Evolutionary conservation across 2,329 filamentous ascomycete species (phyloP).

Genomic region (Scytalidium sp.): DNA sequence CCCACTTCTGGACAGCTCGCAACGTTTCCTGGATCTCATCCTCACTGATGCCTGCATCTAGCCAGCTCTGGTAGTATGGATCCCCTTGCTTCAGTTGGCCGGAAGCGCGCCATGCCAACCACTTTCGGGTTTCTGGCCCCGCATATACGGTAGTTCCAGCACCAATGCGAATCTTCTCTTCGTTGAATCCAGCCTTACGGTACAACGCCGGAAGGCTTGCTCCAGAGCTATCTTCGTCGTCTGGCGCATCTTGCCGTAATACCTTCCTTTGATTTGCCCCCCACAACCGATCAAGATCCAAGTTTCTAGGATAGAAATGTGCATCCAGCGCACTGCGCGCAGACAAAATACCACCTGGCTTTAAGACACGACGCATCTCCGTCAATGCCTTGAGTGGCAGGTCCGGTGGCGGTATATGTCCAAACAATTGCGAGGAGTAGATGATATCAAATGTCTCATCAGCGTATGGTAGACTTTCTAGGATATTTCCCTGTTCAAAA

Average conservation of each 20-base stretch:
- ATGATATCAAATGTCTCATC: slow-evolving; percentile 41
- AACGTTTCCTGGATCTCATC: slow-evolving; percentile 32
- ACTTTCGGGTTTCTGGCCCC: slow-evolving; percentile 24
- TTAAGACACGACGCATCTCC: slow-evolving; percentile 31
- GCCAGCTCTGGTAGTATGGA: slow-evolving; percentile 32
- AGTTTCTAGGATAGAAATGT: slow-evolving; percentile 30
- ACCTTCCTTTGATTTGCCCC: slow-evolving; percentile 20
- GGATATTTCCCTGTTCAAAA: slow-evolving; percentile 33
- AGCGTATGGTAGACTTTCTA: slow-evolving; percentile 34
- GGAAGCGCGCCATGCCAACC: slow-evolving; percentile 22
- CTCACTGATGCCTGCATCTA: slow-evolving; percentile 31
- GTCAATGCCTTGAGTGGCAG: slow-evolving; percentile 9
- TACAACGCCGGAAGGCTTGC: slow-evolving; percentile 29
- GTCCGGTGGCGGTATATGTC: slow-evolving; percentile 34
- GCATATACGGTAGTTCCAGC: slow-evolving; percentile 26
- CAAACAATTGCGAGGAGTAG: slow-evolving; percentile 40
- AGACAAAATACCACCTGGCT: slow-evolving; percentile 38
- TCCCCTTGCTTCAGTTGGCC: slow-evolving; percentile 29
- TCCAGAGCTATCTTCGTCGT: slow-evolving; percentile 14
- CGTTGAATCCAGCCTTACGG: slow-evolving; percentile 28
- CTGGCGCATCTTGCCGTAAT: slow-evolving; percentile 14
- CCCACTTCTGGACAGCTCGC: slow-evolving; percentile 30
- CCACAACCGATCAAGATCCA: slow-evolving; percentile 29
- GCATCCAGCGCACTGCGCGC: slow-evolving; percentile 22
- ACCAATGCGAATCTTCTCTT: slow-evolving; percentile 26